phyloP scores from a whole-genome alignment of 768 basidiomycete species.

The Daedaleopsis nitida region DNA sequence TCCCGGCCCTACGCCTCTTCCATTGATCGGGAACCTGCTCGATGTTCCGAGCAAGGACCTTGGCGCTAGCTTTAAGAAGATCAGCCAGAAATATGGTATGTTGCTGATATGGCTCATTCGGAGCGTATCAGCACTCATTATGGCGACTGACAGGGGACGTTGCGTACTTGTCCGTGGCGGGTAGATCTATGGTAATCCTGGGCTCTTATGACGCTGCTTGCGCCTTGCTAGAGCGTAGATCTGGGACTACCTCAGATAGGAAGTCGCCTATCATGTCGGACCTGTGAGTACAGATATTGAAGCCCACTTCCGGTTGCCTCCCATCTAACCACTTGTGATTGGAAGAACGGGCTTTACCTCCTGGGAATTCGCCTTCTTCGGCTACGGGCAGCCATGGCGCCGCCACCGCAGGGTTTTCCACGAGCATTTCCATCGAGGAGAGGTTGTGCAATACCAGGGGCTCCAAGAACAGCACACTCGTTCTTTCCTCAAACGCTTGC shows the following conservation, averaged over 20 bases:
- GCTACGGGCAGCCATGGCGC: conserved; percentile 11
- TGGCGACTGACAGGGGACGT: conserved; percentile 3
- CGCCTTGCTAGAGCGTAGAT: conserved; percentile 33
- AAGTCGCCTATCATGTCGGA: not conserved
- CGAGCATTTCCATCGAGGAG: conserved; percentile 4
- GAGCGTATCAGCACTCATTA: not conserved
- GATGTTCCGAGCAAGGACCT: not conserved
- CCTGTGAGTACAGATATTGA: not conserved
- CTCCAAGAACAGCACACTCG: not conserved
- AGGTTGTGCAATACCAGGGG: not conserved
- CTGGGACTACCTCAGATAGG: conserved; percentile 33
- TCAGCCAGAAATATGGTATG: conserved; percentile 2
- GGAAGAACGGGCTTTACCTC: not conserved
- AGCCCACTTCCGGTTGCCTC: not conserved
- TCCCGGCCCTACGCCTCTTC: conserved; percentile 1
- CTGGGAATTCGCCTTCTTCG: conserved; percentile 8
- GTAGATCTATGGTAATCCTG: conserved; percentile 27
- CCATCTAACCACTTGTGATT: not conserved
- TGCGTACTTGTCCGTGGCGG: conserved; percentile 25
- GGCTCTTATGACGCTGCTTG: conserved; percentile 31
- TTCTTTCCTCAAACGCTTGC: not conserved
- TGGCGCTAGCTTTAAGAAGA: not conserved
- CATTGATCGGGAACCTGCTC: not conserved
- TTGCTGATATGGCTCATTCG: not conserved
- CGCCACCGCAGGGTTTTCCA: conserved; percentile 6